Evolutionary conservation across 2,329 filamentous ascomycete genomes (phyloP).

Genomic region (Westerdykella aurantiaca): DNA sequence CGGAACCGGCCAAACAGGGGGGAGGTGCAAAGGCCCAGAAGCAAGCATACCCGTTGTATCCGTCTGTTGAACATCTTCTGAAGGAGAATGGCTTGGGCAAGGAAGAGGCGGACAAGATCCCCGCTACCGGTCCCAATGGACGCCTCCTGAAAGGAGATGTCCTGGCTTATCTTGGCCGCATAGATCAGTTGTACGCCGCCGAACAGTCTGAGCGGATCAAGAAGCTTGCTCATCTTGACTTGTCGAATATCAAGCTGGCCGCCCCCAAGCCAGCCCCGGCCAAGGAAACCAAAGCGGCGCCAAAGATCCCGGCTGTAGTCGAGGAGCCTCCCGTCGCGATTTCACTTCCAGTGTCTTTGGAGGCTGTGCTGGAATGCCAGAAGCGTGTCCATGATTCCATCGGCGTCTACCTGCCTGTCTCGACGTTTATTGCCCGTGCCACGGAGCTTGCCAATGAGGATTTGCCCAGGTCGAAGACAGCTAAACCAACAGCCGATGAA

Average conservation of each 20-base stretch:
- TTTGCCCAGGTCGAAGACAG: constrained; percentile 61
- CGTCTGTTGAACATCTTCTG: constrained; percentile 77
- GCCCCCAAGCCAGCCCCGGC: constrained; percentile 40
- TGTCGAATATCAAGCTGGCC: constrained; percentile 89
- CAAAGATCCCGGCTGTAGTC: constrained; percentile 36
- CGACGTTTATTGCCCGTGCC: constrained; percentile 80
- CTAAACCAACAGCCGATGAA: constrained; percentile 67
- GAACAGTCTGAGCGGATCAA: constrained; percentile 65
- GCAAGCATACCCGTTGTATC: constrained; percentile 68
- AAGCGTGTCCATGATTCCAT: constrained; percentile 70
- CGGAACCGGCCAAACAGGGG: constrained; percentile 14
- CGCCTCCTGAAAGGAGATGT: constrained; percentile 93
- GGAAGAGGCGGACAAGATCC: constrained; percentile 73
- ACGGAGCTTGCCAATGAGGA: constrained; percentile 82
- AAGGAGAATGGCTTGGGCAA: constrained; percentile 71
- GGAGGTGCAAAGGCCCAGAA: constrained; percentile 51
- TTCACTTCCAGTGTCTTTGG: constrained; percentile 70
- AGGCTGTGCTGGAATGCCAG: constrained; percentile 73
- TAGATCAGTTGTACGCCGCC: constrained; percentile 65
- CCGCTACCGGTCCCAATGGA: constrained; percentile 78
- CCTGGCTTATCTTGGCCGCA: constrained; percentile 77
- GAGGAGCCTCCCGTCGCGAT: constrained; percentile 53
- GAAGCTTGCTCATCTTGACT: constrained; percentile 76
- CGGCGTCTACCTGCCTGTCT: constrained; percentile 74
- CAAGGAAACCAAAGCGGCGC: constrained; percentile 43